Conservation (phyloP, 176 grass and related monocot species). For the Dactylis glomerata region DNA sequence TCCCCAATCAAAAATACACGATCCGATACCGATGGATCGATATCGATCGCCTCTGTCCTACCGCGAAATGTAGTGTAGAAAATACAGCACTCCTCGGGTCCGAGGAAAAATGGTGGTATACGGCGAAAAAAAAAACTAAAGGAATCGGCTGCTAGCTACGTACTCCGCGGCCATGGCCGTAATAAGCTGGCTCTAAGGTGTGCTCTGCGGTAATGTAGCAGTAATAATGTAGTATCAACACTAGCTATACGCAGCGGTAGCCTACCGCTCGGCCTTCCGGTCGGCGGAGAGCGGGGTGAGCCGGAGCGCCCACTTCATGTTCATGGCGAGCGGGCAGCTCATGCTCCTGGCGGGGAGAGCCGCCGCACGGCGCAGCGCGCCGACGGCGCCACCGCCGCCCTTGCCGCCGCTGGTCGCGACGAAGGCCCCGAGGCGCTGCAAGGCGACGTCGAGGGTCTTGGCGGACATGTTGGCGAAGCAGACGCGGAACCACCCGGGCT, state of each 20-base stretch:
- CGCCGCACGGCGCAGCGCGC: not conserved
- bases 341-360: slow-evolving; percentile 21
- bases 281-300: slow-evolving; percentile 35
- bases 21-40: not conserved
- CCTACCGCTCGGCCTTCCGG: slow-evolving; percentile 54
- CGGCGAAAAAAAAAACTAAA: not conserved
- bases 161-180: not conserved
- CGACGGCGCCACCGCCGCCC: not conserved
- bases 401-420: slow-evolving; percentile 11
- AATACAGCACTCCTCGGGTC: slow-evolving; percentile 9
- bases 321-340: slow-evolving; percentile 32
- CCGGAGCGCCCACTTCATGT: slow-evolving; percentile 42
- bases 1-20: slow-evolving; percentile 42
- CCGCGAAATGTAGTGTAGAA: not conserved
- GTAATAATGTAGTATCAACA: not conserved
- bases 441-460: slow-evolving; percentile 65
- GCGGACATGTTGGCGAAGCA: slow-evolving; percentile 95
- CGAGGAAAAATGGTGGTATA: slow-evolving; percentile 34
- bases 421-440: slow-evolving; percentile 57
- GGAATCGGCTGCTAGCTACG: not conserved
- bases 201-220: not conserved
- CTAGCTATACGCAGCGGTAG: not conserved
- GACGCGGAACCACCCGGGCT: slow-evolving; percentile 90
- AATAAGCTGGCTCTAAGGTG: not conserved
- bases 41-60: not conserved